Evolutionary conservation across 2,329 filamentous ascomycete species (phyloP), one percentile per base, ranked within the genome.

Genomic region (Conoideocrella luteorostrata): DNA sequence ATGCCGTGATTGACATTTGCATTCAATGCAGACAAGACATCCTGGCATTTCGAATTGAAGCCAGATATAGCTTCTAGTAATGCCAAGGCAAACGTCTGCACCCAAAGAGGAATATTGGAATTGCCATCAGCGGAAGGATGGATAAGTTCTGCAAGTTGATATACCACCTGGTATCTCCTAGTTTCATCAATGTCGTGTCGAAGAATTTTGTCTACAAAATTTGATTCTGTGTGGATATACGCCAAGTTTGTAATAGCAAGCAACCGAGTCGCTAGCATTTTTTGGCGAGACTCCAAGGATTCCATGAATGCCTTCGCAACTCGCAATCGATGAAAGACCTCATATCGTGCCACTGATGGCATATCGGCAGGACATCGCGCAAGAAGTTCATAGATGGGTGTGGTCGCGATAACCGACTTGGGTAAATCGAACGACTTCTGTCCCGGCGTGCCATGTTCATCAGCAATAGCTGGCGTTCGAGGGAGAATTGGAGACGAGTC

Each of bases 1-100:
- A 97, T 85, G 12, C 93, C 94, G 56, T 98, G 94, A 56, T 95
- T 97, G 29, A 97, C 91, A 54, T 91, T 95, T 43, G 94, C 88
- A 56, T 89, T 95, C 33, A 99, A 71, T n/a, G 93, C 89, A 33
- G 88, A 82, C 50, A 89, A 82, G 20, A 98, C 84, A 60, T 98
- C 93, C 26, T 80, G 71, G 23, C 84, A 78, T 57, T 88, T 90
- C 45, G 75, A 70, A 55, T 86, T 84, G 59, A 88, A 88, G 58
- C 81, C 85, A 6, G 87, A 81, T 45, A 98, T 74, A n/a, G 88
- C 86, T 60, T 96, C 89, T 40, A 99, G 72, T 1, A 91, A 77
- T 41, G 80, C 78, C 41, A 98, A 72, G 7, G 88, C 86, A 47
- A 90, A 80, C 2, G 88, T 87, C 62, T 97, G 91, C 18, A 95